These are phyloP conservation scores for Pichia nanzhaoensis DNA, from an alignment of 805 yeast genomes.

Conservation along the genomic window DNA sequence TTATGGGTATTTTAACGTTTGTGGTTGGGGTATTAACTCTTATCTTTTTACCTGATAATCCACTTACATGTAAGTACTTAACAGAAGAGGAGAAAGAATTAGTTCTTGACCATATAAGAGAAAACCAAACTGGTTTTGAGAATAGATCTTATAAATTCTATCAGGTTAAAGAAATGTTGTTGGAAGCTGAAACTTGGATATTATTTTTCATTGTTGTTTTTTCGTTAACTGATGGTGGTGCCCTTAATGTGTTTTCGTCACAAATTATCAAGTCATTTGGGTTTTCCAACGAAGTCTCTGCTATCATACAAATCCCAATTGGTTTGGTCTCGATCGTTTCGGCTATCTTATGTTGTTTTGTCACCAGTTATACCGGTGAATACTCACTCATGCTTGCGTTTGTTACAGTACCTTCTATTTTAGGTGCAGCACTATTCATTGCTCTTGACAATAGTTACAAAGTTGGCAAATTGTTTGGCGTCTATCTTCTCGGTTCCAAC, in stretches of 20 bases:
- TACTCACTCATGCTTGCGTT: constrained; percentile 13
- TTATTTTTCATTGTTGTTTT: constrained; percentile 17
- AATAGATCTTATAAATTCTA: constrained; percentile 24
- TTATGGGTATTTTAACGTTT: constrained; percentile 25
- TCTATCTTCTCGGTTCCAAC: constrained; percentile 25
- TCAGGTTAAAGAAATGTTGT: constrained; percentile 22
- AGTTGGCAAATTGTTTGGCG: constrained; percentile 27
- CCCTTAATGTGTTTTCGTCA: constrained; percentile 23
- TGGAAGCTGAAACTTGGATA: constrained; percentile 23
- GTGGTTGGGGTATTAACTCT: constrained; percentile 25
- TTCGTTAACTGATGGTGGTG: constrained; percentile 29
- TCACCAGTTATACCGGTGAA: constrained; percentile 39
- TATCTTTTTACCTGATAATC: constrained; percentile 26
- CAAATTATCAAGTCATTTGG: constrained; percentile 27
- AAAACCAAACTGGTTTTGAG: constrained; percentile 29
- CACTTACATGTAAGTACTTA: constrained; percentile 24
- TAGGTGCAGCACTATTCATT: constrained; percentile 23
- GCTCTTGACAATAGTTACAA: constrained; percentile 22
- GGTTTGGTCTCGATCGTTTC: constrained; percentile 29
- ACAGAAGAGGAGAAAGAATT: constrained; percentile 31
- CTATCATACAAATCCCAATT: constrained; percentile 28
- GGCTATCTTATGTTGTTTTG: constrained; percentile 13
- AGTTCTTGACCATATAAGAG: constrained; percentile 22
- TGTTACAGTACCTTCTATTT: constrained; percentile 13
- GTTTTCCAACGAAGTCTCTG: constrained; percentile 26